Evolutionary conservation across 2,329 filamentous ascomycete species (phyloP), one percentile per base, ranked within the genome.

Genomic region (Cladosporium sphaerospermum): DNA sequence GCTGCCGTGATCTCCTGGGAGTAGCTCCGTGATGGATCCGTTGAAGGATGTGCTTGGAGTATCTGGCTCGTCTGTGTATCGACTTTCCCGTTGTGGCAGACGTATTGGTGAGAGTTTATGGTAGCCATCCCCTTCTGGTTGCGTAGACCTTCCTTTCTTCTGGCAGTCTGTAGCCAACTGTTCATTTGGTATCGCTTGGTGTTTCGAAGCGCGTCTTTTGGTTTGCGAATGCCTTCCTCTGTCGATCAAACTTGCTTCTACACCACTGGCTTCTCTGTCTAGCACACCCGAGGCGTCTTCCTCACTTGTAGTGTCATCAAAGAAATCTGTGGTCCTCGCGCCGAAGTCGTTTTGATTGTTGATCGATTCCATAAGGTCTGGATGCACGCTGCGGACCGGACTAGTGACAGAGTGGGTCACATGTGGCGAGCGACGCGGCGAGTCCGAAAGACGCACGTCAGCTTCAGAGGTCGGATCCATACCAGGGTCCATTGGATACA

Each of bases 321-420:
- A 67, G 59, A 69, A 70, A 56, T 70, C 67, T 9, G 60, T 59
- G 2, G 62, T 67, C 9, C 66, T 59, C 18, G 59, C 53, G 9
- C 60, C 61, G 32, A 60, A 58, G 48, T 69, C 66, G 11, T 57
- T 54, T 57, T 67, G 64, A 18, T 59, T 59, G 18, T 67, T 47
- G 8, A 65, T 61, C 9, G 61, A 66, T 33, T 63, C 67, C 55
- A 66, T 57, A 52, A 68, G 60, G 33, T 64, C 59, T 16, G 69
- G 63, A 55, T 64, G 62, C n/a, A 71, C 57, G 54, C 67, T 70
- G 41, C 62, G 61, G 6, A 63, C 63, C 10, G 68, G 68, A 59
- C 68, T 70, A 13, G 53, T 56, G 14, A 66, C 51, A 28, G 57
- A 59, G 23, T 64, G 55, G 16, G 65, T 64, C 16, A 71, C 56